Base-by-base conservation (phyloP, 352 stramenopile genomes). In the Phytophthora uliginosa region DNA sequence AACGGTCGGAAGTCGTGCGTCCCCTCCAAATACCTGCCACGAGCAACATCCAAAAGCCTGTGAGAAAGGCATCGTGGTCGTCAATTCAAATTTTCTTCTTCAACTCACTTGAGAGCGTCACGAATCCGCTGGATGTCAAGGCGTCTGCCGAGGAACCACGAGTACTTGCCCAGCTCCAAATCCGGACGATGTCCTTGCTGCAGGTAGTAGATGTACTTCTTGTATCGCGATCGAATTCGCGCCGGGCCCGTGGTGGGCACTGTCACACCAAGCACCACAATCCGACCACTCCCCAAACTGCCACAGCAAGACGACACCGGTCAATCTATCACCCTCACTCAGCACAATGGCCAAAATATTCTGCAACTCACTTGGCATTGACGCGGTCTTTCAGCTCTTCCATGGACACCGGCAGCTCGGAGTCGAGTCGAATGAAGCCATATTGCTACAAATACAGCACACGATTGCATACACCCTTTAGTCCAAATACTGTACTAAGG, bases 191-290 rank as follows among this genome's bases (percentile, higher is more conserved):
- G 62, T 4, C 88, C 90, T 76, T 97, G 90, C 61, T 97, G 88
- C 74, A 97, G 82, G 74, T 97, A 97, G 83, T 97, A 97, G 47
- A 97, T 79, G 71, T 97, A 97, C 77, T 95, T 94, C 66, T 97
- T 97, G 82, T 89, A 93, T 22, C 82, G 83, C 40, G 90, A 95
- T 7, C 88, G 89, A 66, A 94, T 93, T 26, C 88, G 87, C 34
- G 80, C 80, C 3, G 81, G 82, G 33, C 74, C 59, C n/a, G 67
- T 75, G 17, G 66, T 70, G 8, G 67, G 69, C 2, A 71, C 66
- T 20, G 61, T 81, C 15, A 95, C 78, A 0, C 60, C 63, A 13
- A 92, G 81, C 6, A 94, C 75, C 10, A 85, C 74, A 20, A 97
- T 79, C 10, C 69, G 71, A 7, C 77, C 77, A 7, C 33, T 56